These are phyloP conservation scores for Ceratocystis albifundus DNA, from an alignment of 2,329 filamentous ascomycete species.

Conservation along the genomic window DNA sequence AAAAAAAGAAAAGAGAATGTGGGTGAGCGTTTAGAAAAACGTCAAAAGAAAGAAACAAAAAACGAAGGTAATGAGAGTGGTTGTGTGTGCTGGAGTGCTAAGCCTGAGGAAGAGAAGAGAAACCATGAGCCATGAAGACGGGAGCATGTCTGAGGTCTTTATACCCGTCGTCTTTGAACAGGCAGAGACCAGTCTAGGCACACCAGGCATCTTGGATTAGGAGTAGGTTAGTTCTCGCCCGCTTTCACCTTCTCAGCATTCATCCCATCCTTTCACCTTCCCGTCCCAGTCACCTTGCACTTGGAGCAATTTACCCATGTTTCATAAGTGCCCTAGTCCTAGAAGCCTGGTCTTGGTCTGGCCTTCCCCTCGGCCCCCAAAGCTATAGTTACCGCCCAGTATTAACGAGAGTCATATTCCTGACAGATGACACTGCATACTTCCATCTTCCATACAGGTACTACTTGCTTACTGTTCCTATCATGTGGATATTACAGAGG, in stretches of 20 bases:
- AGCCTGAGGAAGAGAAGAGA: constrained; percentile 13
- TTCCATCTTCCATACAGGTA: not conserved
- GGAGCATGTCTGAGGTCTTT: not conserved
- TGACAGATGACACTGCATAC: constrained; percentile 4
- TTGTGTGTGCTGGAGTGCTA: constrained; percentile 18
- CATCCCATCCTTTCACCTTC: not conserved
- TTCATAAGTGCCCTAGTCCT: constrained; percentile 8
- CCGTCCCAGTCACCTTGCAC: not conserved
- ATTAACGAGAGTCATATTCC: not conserved
- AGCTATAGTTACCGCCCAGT: not conserved
- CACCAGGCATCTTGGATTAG: not conserved
- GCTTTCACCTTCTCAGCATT: not conserved
- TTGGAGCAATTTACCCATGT: not conserved
- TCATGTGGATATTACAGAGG: not conserved
- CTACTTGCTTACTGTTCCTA: not conserved
- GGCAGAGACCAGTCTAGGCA: not conserved
- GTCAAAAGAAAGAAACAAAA: not conserved
- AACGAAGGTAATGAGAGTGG: constrained; percentile 6
- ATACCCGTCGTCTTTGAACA: not conserved
- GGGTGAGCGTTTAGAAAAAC: not conserved
- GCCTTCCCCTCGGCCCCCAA: not conserved
- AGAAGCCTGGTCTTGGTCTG: not conserved
- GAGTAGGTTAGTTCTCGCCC: not conserved
- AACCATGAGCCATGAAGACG: not conserved
- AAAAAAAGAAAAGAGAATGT: not conserved